Base-by-base conservation (phyloP, 2,329 filamentous ascomycete genomes). In the Peltaster fructicola region DNA sequence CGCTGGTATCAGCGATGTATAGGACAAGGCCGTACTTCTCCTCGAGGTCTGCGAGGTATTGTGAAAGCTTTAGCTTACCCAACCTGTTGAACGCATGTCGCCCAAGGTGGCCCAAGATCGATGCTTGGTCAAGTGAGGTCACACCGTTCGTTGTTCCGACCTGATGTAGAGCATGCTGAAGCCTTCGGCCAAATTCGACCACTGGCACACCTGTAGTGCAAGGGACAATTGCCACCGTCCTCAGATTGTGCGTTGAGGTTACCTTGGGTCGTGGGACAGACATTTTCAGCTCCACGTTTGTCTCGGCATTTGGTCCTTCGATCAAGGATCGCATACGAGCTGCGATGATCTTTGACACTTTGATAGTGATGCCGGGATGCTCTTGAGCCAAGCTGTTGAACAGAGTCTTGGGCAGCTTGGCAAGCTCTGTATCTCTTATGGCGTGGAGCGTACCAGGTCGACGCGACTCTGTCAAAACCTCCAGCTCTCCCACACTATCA, bases 321-420 rank as follows among this genome's bases (percentile, higher is more conserved):
- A 95, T 69, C 18, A 93, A 55, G 20, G 79, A 68, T 32, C 85
- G 66, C 88, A 98, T 95, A 3, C 88, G 72, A 17, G 84, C 82
- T 0, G 88, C 88, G 41, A 98, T 93, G 38, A 98, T 88, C 51
- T 95, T 98, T 2, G 88, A 95, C 14, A 98, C 91, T 51, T 95
- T 93, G 50, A 98, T 95, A 0, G 88, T 95, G 43, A 98, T 98
- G 20, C 82, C 90, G 4, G 88, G 88, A 44, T 98, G 88, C 44
- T 98, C 88, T 45, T 92, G 76, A 1, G 88, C 88, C 26, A 98
- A 66, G 44, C 88, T 98, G 58, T 98, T 98, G 61, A 98, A 98
- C 1, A 98, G 57, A 0, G 81, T 92, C 30, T 85, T 78, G 1
- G 88, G 88, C 31, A 98, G 92, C 41, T 92, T 95, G 30, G 90